Evolutionary conservation across 2,329 filamentous ascomycete genomes (phyloP).

Genomic region (Truncatella angustata): DNA sequence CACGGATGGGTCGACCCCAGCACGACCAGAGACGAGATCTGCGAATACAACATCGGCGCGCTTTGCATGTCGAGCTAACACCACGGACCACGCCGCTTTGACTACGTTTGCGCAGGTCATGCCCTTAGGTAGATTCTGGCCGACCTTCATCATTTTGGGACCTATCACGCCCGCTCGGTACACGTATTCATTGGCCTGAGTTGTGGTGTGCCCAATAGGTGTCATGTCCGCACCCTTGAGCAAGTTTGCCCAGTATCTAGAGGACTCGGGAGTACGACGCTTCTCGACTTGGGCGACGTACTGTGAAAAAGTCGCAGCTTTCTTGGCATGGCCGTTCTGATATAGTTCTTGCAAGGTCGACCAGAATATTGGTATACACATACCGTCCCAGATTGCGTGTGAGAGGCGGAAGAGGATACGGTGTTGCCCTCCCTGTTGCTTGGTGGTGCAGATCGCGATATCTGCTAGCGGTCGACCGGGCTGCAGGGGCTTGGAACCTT

Average conservation of each 20-base stretch:
- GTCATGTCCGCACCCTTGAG: neutral
- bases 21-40: slow-evolving; percentile 8
- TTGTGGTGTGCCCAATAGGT: neutral
- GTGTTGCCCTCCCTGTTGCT: neutral
- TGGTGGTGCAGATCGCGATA: slow-evolving; percentile 2
- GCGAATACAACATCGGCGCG: slow-evolving; percentile 3
- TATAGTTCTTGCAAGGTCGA: slow-evolving; percentile 1
- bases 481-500: no score
- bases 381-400: slow-evolving; percentile 2
- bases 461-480: neutral
- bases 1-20: slow-evolving; percentile 1
- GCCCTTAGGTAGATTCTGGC: neutral
- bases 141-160: neutral
- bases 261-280: neutral
- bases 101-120: slow-evolving; percentile 4
- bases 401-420: slow-evolving; percentile 7
- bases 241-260: neutral
- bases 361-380: slow-evolving; percentile 6
- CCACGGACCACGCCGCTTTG: slow-evolving; percentile 5
- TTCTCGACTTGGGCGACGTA: slow-evolving; percentile 7
- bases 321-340: neutral
- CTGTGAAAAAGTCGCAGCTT: neutral
- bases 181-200: neutral
- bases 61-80: neutral
- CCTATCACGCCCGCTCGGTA: neutral